Conservation (phyloP, 768 basidiomycete genomes). For the Clavaria fumosa region DNA sequence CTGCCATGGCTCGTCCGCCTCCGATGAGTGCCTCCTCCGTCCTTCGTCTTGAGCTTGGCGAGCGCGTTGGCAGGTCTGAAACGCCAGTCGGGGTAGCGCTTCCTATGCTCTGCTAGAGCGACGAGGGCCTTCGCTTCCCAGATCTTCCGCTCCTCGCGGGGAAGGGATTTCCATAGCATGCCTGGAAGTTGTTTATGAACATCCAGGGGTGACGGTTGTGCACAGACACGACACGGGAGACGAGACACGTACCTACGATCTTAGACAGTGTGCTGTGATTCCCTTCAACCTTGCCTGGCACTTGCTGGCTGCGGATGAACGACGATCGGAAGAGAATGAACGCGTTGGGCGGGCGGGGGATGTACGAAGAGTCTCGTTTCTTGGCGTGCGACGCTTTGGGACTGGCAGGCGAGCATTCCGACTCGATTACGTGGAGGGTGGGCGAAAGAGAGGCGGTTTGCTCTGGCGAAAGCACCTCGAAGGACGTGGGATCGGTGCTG, state of each 20-base stretch:
- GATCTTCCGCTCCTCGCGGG: constrained; percentile 46
- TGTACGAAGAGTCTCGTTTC: constrained; percentile 56
- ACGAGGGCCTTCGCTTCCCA: constrained; percentile 66
- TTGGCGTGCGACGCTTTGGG: constrained; percentile 37
- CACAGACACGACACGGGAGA: not conserved
- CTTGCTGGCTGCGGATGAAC: constrained; percentile 59
- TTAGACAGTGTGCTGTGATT: constrained; percentile 70
- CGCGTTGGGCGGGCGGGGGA: constrained; percentile 73
- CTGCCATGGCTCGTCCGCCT: constrained; percentile 10
- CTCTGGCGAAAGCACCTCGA: constrained; percentile 19
- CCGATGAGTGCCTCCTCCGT: constrained; percentile 13
- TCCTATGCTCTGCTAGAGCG: constrained; percentile 60
- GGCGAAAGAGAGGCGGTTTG: constrained; percentile 10
- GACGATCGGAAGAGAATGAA: constrained; percentile 75
- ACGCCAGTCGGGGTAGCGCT: constrained; percentile 68
- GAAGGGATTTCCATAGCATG: constrained; percentile 58
- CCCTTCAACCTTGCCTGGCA: constrained; percentile 64
- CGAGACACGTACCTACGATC: constrained; percentile 46
- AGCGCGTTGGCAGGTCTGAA: constrained; percentile 45
- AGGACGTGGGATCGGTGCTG: constrained; percentile 16
- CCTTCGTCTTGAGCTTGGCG: constrained; percentile 25
- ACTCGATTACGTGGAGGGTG: not conserved
- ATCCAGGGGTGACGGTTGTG: not conserved
- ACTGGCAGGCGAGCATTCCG: constrained; percentile 15
- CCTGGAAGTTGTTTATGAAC: too few relatives aligned